Base-by-base conservation (phyloP, 805 yeast species). In the Tetrapisispora nanseiensis region DNA sequence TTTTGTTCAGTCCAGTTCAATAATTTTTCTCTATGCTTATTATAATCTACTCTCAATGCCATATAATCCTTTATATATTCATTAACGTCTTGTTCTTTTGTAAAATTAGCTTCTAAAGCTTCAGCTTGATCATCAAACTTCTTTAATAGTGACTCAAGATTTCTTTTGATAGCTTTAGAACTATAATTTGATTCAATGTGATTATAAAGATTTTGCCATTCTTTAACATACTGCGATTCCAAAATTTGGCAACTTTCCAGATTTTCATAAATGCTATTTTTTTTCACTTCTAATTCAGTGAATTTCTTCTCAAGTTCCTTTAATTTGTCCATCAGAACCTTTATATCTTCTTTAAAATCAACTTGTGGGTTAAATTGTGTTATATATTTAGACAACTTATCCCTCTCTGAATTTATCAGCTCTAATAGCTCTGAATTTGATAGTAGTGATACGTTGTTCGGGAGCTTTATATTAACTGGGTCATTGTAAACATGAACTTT, bases 11-110 rank as follows among this genome's bases (percentile, higher is more conserved):
- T 51, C 66, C 79, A 65, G 22, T 80, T 65, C 30, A 63, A 64
- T 37, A 72, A 51, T 50, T 74, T 68, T 51, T 75, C 79, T 39
- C 64, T 65, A 30, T 70, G 57, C 35, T 69, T 35, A 54, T 76
- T 74, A 51, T 63, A 75, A 23, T 59, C 47, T 18, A 63, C 63
- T 37, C 80, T 60, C 32, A 64, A 66, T 2, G 46, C 46, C 37
- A 64, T 56, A 52, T 73, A 78, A n/a, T 56, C 55, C 13, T 54
- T 49, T 12, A 78, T 58, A 50, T 76, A 72, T 11, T 42, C 23
- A 62, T 59, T 44, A 56, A 66, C 4, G 45, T 65, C 67, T 13
- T 52, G 57, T 21, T 61, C 41, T 42, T 48, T 33, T 9, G 33
- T 22, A 31, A 26, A 33, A 13, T 42, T 30, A 4, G 41, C 11